Evolutionary conservation across 176 grass and related monocot species (phyloP).

Genomic region (Otatea glauca): DNA sequence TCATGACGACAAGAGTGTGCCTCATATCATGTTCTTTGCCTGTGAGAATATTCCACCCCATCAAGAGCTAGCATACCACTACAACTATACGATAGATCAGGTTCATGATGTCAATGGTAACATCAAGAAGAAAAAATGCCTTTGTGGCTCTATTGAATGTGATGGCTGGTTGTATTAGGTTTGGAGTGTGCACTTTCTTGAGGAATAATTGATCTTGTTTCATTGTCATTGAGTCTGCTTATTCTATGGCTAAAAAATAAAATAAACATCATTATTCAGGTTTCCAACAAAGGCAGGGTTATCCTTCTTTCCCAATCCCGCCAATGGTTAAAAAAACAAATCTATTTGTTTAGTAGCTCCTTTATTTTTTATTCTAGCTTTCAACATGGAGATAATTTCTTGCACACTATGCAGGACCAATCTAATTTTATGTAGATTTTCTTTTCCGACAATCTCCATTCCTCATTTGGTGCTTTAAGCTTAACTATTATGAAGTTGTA

Average conservation of each 20-base stretch:
- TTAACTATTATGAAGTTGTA: not conserved
- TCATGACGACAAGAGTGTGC: constrained; percentile 65
- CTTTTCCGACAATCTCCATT: not conserved
- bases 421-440: constrained; percentile 3
- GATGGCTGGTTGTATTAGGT: constrained; percentile 76
- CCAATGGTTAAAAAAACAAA: not conserved
- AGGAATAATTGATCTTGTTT: constrained; percentile 23
- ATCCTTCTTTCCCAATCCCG: not conserved
- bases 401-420: not conserved
- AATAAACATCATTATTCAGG: not conserved
- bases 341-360: not conserved
- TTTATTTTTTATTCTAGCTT: constrained; percentile 28
- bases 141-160: constrained; percentile 67
- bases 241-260: constrained; percentile 7
- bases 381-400: not conserved
- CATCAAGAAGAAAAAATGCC: constrained; percentile 80
- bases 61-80: constrained; percentile 74
- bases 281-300: not conserved
- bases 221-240: not conserved
- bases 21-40: constrained; percentile 81
- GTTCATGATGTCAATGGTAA: constrained; percentile 82
- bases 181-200: constrained; percentile 29
- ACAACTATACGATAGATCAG: constrained; percentile 79
- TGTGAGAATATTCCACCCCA: constrained; percentile 64
- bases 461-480: not conserved